Percentiles rank a stretch among this genome's conserved stretches.
phyloP scores from a whole-genome alignment of 108 stramenopile species.

The Stephanodiscus minutulus region DNA sequence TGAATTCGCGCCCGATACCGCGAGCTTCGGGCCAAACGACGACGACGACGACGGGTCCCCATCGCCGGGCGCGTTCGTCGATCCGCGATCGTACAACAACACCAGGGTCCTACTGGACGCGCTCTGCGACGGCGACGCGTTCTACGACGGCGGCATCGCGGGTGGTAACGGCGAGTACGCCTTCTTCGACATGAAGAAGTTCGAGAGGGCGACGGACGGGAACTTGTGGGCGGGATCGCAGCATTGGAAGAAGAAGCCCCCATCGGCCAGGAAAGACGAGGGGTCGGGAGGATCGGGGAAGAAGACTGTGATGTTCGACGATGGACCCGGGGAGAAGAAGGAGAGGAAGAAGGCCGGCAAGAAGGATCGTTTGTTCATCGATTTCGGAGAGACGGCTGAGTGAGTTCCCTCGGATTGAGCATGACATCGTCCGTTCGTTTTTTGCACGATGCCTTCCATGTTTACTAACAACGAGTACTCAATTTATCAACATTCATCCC shows the following conservation, averaged over 20 bases:
- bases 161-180: slow-evolving; percentile 54
- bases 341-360: slow-evolving; percentile 50
- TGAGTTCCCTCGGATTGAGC: neutral
- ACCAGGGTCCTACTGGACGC: slow-evolving; percentile 69
- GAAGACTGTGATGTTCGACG: slow-evolving; percentile 42
- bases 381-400: slow-evolving; percentile 33
- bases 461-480: slow-evolving; percentile 22
- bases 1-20: slow-evolving; percentile 44
- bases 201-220: slow-evolving; percentile 62
- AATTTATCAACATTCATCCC: neutral
- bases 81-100: slow-evolving; percentile 48
- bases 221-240: slow-evolving; percentile 90
- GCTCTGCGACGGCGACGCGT: slow-evolving; percentile 66
- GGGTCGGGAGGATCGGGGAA: slow-evolving; percentile 3
- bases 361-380: slow-evolving; percentile 49
- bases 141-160: slow-evolving; percentile 22
- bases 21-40: slow-evolving; percentile 35
- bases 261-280: slow-evolving; percentile 13
- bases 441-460: slow-evolving; percentile 11
- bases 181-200: slow-evolving; percentile 64
- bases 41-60: slow-evolving; percentile 37
- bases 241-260: slow-evolving; percentile 82
- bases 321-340: slow-evolving; percentile 40
- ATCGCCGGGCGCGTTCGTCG: slow-evolving; percentile 32
- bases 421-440: neutral